Base-by-base conservation (phyloP, 2,329 filamentous ascomycete species). In the Claviceps cyperi region DNA sequence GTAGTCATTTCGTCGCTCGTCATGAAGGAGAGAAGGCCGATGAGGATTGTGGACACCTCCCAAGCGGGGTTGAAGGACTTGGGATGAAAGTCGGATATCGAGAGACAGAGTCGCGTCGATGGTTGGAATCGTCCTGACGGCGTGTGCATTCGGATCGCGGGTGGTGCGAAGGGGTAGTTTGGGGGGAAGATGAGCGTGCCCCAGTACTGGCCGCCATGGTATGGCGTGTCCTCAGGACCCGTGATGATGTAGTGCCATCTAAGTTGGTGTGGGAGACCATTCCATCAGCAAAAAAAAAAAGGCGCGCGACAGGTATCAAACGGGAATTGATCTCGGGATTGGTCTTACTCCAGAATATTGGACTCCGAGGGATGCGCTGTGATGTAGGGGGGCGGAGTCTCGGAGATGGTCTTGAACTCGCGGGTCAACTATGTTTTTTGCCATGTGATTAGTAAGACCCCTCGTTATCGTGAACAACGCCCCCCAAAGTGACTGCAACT, bases 1-100 rank as follows among this genome's bases (percentile, higher is more conserved):
- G 92, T 97, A 0, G 92, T 98, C 85, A 97, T 96, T 71, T 98
- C 92, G 63, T 98, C 91, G 56, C 86, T 88, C 2, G 91, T 97
- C 92, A 98, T 98, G 69, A 98, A 98, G 39, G 86, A 94, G 54
- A 97, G 73, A 28, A 98, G 77, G 9, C 92, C 92, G 50, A 94
- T 94, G 15, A 98, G 73, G 56, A 98, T 98, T 0, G 92, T 98
- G 50, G 85, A 91, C 7, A 98, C 92, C 62, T 95, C 91, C 92
- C 92, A 98, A 1, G 92, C 90, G 2, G 92, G 92, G 65, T 98
- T 98, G 74, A 97, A 98, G 28, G 85, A 91, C 66, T 94, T 94
- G 4, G 92, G 92, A 64, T 98, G 92, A 69, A 97, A 98, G 64
- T 98, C 92, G 59, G 84, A 91, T 61, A 98, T 98, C 62, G 86